Evolutionary conservation across 768 basidiomycete species (phyloP), one percentile per base, ranked within the genome.

Genomic region (Serendipita vermifera): DNA sequence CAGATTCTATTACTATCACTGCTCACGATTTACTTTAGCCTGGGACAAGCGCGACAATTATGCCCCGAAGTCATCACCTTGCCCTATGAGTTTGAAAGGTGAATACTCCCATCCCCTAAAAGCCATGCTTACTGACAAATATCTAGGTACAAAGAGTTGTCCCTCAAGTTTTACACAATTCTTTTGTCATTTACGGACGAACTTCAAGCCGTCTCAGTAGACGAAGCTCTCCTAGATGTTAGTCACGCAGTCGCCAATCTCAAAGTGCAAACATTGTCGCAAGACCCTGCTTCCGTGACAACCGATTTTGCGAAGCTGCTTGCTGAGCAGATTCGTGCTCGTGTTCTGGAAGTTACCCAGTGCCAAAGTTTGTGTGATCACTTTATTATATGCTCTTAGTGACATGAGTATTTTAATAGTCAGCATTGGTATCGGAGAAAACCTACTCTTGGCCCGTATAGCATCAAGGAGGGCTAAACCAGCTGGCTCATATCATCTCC

Each of bases 381-480:
- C 7, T 27, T 40, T 29, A 17, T n/a, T 38, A 33, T 38, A 17
- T 5, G 24, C 15, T 17, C n/a, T 2, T 22, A 38, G 29, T 59
- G 39, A 36, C 32, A 56, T 35, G 33, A 5, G 26, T 7, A 3
- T 33, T 31, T 38, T 40, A 2, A 4, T 54, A 93, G 92, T 91
- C 4, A 92, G 88, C 66, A 86, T 98, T 46, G 96, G 96, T 9
- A 85, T 96, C 53, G 77, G 88, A 0, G 80, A 88, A 59, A 99
- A 97, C 69, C 85, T 94, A 61, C 80, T 94, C 41, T 80, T 99
- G 3, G 89, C 94, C 0, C 86, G 92, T 15, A 75, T 99, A 5
- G 96, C 96, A 2, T 93, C 91, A 0, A 80, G 87, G 5, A 76
- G 74, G 3, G 96, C 96, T 3, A 99, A 99, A 64, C 96, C 96